Percentiles rank a stretch among this genome's conserved stretches.
Evolutionary conservation across 1,139 yeast species (phyloP).

Genomic region (Citeromyces siamensis): DNA sequence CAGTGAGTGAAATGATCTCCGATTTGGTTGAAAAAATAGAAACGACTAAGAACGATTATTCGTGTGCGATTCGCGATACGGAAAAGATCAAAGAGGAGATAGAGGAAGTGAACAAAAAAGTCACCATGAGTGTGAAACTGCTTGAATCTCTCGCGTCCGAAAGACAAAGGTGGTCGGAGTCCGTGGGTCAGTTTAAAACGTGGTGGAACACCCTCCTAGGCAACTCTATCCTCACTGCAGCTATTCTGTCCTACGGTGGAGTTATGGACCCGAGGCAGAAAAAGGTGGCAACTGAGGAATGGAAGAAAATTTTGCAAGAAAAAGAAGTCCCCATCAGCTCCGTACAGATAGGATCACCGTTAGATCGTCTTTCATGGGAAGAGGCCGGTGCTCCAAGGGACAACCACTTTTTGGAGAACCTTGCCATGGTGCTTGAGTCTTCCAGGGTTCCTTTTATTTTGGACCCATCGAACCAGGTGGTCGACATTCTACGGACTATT

Average conservation of each 20-base stretch:
- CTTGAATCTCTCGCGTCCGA: conserved; percentile 58
- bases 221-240: conserved; percentile 50
- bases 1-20: conserved; percentile 68
- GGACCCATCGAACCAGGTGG: conserved; percentile 54
- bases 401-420: conserved; percentile 51
- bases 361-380: conserved; percentile 45
- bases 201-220: conserved; percentile 46
- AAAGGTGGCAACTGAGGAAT: conserved; percentile 19
- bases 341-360: conserved; percentile 25
- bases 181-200: conserved; percentile 35
- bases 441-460: conserved; percentile 44
- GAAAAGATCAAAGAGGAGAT: conserved; percentile 68
- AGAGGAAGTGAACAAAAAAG: conserved; percentile 46
- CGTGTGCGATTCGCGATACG: conserved; percentile 61
- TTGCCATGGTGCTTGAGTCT: conserved; percentile 29
- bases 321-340: conserved; percentile 29
- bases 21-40: conserved; percentile 68
- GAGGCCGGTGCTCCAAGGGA: conserved; percentile 42
- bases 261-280: conserved; percentile 42
- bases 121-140: conserved; percentile 48
- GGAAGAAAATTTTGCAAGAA: conserved; percentile 28
- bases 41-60: conserved; percentile 53
- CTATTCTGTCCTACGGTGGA: conserved; percentile 54
- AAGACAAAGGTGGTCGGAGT: conserved; percentile 61
- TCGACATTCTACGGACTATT: conserved; percentile 26